Evolutionary conservation across 2,329 filamentous ascomycete genomes (phyloP).

Genomic region (Colletotrichum theobromicola): DNA sequence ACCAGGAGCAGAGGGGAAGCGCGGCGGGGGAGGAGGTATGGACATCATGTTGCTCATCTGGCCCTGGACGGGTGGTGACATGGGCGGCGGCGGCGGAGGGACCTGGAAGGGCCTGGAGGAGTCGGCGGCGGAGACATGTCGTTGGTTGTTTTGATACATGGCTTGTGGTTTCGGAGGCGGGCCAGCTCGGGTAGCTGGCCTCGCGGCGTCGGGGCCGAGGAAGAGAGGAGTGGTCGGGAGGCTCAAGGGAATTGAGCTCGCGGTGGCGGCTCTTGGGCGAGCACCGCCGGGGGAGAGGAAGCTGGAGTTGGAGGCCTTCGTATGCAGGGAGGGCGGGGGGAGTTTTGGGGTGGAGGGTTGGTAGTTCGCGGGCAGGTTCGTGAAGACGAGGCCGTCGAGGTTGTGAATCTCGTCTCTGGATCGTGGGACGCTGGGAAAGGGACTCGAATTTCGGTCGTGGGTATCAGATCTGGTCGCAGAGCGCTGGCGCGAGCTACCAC

Average conservation of each 20-base stretch:
- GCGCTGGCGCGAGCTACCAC: conserved; percentile 20
- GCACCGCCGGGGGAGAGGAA: conserved; percentile 16
- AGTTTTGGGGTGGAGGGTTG: background rate
- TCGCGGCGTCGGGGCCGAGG: conserved; percentile 6
- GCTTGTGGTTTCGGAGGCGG: conserved; percentile 28
- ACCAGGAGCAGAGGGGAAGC: conserved; percentile 52
- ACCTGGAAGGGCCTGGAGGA: conserved; percentile 58
- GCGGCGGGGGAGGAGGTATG: conserved; percentile 61
- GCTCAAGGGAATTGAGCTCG: conserved; percentile 12
- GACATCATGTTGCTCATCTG: conserved; percentile 53
- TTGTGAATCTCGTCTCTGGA: conserved; percentile 25
- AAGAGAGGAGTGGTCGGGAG: background rate
- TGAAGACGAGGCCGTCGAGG: conserved; percentile 22
- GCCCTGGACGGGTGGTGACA: conserved; percentile 53
- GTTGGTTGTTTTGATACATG: conserved; percentile 63
- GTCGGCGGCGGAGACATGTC: conserved; percentile 52
- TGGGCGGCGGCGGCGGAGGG: conserved; percentile 61
- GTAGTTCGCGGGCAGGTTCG: conserved; percentile 9
- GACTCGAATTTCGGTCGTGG: conserved; percentile 14
- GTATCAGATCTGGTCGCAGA: conserved; percentile 24
- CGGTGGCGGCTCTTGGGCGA: conserved; percentile 21
- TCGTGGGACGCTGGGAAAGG: conserved; percentile 16
- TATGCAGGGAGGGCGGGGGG: background rate
- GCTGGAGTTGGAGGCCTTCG: background rate
- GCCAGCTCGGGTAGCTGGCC: conserved; percentile 20